Conservation (phyloP, 73 alveolate species). For the Effrenium voratum region DNA sequence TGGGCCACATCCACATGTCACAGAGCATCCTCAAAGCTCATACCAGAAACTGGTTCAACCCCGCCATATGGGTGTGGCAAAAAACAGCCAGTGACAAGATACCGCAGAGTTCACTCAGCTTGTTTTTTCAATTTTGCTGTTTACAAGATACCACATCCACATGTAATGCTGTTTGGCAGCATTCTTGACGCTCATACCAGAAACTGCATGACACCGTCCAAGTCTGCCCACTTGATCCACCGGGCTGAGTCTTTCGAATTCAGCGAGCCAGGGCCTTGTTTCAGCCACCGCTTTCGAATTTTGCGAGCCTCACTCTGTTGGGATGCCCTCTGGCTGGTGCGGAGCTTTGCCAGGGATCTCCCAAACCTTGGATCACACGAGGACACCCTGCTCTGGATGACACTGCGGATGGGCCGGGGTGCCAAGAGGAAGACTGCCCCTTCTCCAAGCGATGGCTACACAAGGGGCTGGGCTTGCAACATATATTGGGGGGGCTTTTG, state of each 20-base stretch:
- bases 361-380: background rate
- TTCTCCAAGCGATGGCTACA: background rate
- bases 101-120: too few relatives aligned
- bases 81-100: too few relatives aligned
- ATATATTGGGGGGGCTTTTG: background rate
- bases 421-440: background rate
- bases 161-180: too few relatives aligned
- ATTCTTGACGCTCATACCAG: background rate
- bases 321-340: background rate
- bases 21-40: too few relatives aligned
- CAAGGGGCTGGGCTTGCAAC: background rate
- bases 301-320: background rate
- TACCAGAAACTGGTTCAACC: too few relatives aligned
- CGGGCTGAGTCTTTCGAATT: background rate
- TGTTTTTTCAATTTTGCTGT: too few relatives aligned
- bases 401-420: background rate
- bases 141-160: too few relatives aligned
- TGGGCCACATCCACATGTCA: too few relatives aligned
- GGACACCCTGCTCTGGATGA: background rate
- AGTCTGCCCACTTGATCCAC: background rate
- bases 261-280: background rate
- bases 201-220: background rate
- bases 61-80: too few relatives aligned
- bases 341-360: background rate
- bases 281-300: background rate